Conservation (phyloP, 2,329 filamentous ascomycete genomes). For the Pyricularia grisea region DNA sequence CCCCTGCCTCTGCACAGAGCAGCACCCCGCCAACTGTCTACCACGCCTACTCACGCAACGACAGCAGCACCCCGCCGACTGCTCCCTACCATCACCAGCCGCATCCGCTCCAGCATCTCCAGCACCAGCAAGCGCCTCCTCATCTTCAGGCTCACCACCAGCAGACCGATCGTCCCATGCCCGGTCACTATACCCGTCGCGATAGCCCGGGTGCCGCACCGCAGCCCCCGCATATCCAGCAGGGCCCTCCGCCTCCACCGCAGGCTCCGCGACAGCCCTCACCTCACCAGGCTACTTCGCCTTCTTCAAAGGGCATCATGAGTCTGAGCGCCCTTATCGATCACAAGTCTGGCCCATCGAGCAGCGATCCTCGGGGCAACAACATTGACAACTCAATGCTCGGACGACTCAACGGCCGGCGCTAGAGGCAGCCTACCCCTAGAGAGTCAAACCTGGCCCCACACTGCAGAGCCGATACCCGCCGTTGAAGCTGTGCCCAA, state of each 20-base stretch:
- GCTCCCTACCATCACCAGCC: neutral
- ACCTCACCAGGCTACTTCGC: neutral
- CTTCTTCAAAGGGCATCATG: neutral
- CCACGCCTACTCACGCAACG: neutral
- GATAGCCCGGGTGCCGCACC: neutral
- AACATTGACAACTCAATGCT: slow-evolving; percentile 4
- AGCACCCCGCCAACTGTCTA: slow-evolving; percentile 32
- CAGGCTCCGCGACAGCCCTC: neutral
- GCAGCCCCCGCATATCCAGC: neutral
- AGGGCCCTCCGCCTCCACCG: neutral
- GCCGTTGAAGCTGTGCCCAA: neutral
- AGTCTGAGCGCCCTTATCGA: slow-evolving; percentile 2
- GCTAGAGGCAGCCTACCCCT: neutral
- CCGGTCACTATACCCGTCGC: neutral
- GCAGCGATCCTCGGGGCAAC: neutral
- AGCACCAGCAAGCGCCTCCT: slow-evolving; percentile 31
- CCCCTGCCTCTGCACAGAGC: slow-evolving; percentile 38
- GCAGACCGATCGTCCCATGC: neutral
- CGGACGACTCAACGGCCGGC: slow-evolving; percentile 1
- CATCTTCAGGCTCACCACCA: neutral
- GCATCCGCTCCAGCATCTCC: slow-evolving; percentile 25
- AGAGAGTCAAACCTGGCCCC: neutral
- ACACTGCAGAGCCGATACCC: neutral
- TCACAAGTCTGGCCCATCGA: neutral
- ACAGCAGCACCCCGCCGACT: slow-evolving; percentile 1